Conservation (phyloP, 441 rosid species). For the California macrophylla region DNA sequence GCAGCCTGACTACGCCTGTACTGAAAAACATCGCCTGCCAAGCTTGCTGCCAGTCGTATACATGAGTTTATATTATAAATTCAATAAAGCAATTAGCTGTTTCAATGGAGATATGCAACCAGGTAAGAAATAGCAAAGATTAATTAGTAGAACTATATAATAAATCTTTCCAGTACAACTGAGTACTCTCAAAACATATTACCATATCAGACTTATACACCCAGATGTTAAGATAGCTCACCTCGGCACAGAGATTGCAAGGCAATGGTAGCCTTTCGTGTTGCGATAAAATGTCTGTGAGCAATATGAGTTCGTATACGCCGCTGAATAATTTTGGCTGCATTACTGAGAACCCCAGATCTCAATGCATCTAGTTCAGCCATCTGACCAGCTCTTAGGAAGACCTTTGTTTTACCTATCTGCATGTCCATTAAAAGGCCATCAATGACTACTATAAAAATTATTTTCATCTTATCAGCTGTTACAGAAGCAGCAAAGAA, state of each 20-base stretch:
- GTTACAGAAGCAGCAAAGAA: neutral
- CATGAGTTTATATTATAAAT: neutral
- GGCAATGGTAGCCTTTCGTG: slow-evolving; percentile 43
- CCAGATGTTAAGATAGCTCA: slow-evolving; percentile 15
- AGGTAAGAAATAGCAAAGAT: neutral
- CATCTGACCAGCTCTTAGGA: slow-evolving; percentile 74
- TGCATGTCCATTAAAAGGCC: slow-evolving; percentile 29
- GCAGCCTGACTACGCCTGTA: slow-evolving; percentile 47
- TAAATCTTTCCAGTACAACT: neutral
- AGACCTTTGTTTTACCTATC: slow-evolving; percentile 71
- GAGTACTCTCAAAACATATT: neutral
- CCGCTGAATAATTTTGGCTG: slow-evolving; percentile 61
- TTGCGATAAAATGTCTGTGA: slow-evolving; percentile 37
- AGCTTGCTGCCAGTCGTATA: neutral
- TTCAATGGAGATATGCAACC: neutral
- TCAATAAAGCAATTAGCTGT: neutral
- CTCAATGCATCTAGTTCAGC: slow-evolving; percentile 74
- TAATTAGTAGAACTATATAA: neutral
- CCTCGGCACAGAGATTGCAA: slow-evolving; percentile 88
- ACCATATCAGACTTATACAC: neutral
- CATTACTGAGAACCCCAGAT: slow-evolving; percentile 37
- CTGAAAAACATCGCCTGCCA: slow-evolving; percentile 11
- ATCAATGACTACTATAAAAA: slow-evolving; percentile 9
- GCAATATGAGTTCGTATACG: slow-evolving; percentile 32
- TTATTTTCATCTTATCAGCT: neutral